Evolutionary conservation across 768 basidiomycete species (phyloP).

Genomic region (Russula virescens): DNA sequence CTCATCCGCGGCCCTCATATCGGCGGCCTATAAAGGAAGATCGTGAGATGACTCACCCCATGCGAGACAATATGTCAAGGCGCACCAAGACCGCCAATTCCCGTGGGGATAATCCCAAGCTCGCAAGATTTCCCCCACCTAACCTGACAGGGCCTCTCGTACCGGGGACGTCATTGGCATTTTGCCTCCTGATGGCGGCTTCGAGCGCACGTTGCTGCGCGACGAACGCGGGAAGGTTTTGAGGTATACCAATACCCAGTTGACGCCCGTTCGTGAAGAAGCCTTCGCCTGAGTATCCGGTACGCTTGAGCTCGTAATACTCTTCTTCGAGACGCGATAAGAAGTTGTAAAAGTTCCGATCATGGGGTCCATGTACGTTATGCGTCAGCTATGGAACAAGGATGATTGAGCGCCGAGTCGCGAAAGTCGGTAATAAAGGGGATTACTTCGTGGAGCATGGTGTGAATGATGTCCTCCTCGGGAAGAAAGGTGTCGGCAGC

Average conservation of each 20-base stretch:
- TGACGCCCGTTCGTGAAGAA: constrained; percentile 74
- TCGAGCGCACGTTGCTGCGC: constrained; percentile 65
- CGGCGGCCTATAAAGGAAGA: constrained; percentile 68
- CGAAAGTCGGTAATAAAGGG: background rate
- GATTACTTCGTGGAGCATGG: constrained; percentile 84
- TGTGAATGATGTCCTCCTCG: constrained; percentile 68
- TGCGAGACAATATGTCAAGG: constrained; percentile 14
- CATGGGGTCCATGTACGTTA: constrained; percentile 85
- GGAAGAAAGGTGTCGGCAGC: constrained; percentile 66
- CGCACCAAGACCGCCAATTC: constrained; percentile 70
- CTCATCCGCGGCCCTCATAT: constrained; percentile 67
- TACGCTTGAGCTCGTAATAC: constrained; percentile 69
- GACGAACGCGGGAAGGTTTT: constrained; percentile 58
- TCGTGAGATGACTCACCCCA: too few relatives aligned
- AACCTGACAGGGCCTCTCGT: constrained; percentile 47
- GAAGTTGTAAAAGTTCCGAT: constrained; percentile 75
- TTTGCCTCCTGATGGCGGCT: constrained; percentile 71
- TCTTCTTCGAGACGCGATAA: constrained; percentile 75
- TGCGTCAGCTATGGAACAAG: constrained; percentile 61
- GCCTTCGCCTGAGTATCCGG: constrained; percentile 87
- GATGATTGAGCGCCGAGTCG: background rate
- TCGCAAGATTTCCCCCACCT: constrained; percentile 44
- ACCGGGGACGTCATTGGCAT: constrained; percentile 40
- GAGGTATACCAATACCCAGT: constrained; percentile 62
- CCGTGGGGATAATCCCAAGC: constrained; percentile 48